These are phyloP conservation scores for Barnettozyma hawaiiensis DNA, from an alignment of 1,139 yeast species.

Conservation along the genomic window DNA sequence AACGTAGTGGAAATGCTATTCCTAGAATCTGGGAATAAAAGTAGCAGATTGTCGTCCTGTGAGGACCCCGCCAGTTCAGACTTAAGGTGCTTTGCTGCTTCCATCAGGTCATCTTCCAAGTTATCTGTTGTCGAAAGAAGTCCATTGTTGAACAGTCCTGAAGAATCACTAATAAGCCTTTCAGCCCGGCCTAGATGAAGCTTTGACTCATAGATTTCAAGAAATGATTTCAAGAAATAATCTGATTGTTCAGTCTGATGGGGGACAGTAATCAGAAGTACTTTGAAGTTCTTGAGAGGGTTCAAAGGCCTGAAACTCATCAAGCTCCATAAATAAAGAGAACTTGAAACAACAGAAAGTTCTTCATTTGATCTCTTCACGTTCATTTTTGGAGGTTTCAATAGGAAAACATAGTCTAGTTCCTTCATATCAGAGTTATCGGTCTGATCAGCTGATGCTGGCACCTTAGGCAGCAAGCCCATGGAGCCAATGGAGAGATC, in stretches of 20 bases:
- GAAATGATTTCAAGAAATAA: constrained; percentile 36
- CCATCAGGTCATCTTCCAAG: constrained; percentile 3
- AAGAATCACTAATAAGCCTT: constrained; percentile 1
- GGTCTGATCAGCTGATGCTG: not conserved
- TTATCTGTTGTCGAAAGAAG: constrained; percentile 5
- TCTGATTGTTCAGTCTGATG: constrained; percentile 28
- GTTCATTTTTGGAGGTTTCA: constrained; percentile 31
- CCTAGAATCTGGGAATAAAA: constrained; percentile 26
- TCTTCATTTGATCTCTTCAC: constrained; percentile 30
- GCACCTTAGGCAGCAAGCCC: not conserved
- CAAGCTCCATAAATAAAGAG: constrained; percentile 48
- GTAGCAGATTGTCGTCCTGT: constrained; percentile 21
- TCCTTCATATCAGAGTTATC: constrained; percentile 1
- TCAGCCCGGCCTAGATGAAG: constrained; percentile 42
- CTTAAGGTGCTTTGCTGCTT: constrained; percentile 1
- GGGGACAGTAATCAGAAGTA: constrained; percentile 40
- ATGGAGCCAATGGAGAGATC: not conserved
- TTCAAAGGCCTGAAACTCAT: constrained; percentile 50
- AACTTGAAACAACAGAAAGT: constrained; percentile 30
- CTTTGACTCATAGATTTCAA: constrained; percentile 38
- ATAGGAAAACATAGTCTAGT: constrained; percentile 24
- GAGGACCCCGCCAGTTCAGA: not conserved
- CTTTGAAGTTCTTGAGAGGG: constrained; percentile 46
- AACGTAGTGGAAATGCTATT: constrained; percentile 40
- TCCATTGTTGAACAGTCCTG: not conserved